A percentile compares a stretch with the other conserved stretches of the same genome.
Conservation (phyloP, 2,329 filamentous ascomycete genomes). For the Hypoxylon sp. region DNA sequence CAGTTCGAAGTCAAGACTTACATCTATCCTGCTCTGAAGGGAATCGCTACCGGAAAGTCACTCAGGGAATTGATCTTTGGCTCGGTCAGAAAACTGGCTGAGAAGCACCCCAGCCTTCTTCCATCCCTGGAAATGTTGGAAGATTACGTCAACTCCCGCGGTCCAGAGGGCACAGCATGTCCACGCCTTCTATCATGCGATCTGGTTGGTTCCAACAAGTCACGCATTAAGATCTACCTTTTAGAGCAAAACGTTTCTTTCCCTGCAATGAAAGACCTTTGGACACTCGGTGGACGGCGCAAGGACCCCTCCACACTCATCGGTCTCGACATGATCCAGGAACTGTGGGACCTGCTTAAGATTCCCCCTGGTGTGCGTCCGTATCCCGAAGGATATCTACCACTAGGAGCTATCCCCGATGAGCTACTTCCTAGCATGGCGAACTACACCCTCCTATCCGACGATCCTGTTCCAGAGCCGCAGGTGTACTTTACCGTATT, state of each 20-base stretch:
- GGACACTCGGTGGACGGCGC: constrained; percentile 8
- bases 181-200: constrained; percentile 11
- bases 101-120: background rate
- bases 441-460: constrained; percentile 13
- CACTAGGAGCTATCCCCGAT: constrained; percentile 4
- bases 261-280: constrained; percentile 7
- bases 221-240: constrained; percentile 18
- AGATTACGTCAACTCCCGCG: constrained; percentile 11
- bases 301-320: background rate
- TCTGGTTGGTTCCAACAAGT: constrained; percentile 3
- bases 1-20: constrained; percentile 8
- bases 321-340: constrained; percentile 4
- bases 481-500: constrained; percentile 16
- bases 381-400: constrained; percentile 10
- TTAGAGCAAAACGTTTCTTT: constrained; percentile 5
- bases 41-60: constrained; percentile 5
- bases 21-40: constrained; percentile 15
- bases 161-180: constrained; percentile 1
- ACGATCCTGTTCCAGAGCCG: constrained; percentile 4
- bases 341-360: constrained; percentile 13
- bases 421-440: constrained; percentile 10
- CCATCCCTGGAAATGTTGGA: constrained; percentile 6
- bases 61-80: constrained; percentile 6
- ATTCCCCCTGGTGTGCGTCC: constrained; percentile 6
- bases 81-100: constrained; percentile 4